Evolutionary conservation across 164 flowering plant species (phyloP).

Genomic region (Annona cherimola): DNA sequence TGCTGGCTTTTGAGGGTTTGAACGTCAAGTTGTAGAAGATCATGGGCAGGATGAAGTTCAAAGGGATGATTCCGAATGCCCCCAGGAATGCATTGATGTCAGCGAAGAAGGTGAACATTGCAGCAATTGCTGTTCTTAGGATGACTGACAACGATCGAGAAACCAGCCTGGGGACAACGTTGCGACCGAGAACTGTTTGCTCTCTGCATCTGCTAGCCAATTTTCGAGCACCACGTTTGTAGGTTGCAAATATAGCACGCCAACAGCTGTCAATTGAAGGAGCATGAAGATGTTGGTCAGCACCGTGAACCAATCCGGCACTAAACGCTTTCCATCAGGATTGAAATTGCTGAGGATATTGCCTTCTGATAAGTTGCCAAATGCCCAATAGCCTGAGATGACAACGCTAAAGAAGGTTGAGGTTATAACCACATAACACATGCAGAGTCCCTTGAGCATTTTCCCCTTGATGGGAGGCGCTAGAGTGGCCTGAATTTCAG

Average conservation of each 20-base stretch:
- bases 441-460: constrained; percentile 75
- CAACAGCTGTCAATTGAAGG: constrained; percentile 64
- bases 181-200: constrained; percentile 54
- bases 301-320: constrained; percentile 63
- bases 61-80: constrained; percentile 73
- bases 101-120: constrained; percentile 92
- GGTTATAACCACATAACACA: constrained; percentile 52
- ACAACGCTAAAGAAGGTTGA: constrained; percentile 69
- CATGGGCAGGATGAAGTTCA: constrained; percentile 70
- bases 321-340: constrained; percentile 35
- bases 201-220: constrained; percentile 43
- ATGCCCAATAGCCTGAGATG: constrained; percentile 90
- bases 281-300: constrained; percentile 49
- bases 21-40: constrained; percentile 76
- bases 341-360: constrained; percentile 52
- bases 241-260: constrained; percentile 79
- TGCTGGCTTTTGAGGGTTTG: constrained; percentile 44
- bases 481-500: constrained; percentile 95
- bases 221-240: constrained; percentile 68
- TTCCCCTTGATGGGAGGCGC: constrained; percentile 88
- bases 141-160: constrained; percentile 51
- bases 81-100: constrained; percentile 75
- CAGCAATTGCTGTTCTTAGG: constrained; percentile 51
- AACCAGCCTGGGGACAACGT: constrained; percentile 54
- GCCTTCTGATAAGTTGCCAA: constrained; percentile 56